Base-by-base conservation (phyloP, 768 basidiomycete genomes). In the Cystobasidiopsis lactophilus region DNA sequence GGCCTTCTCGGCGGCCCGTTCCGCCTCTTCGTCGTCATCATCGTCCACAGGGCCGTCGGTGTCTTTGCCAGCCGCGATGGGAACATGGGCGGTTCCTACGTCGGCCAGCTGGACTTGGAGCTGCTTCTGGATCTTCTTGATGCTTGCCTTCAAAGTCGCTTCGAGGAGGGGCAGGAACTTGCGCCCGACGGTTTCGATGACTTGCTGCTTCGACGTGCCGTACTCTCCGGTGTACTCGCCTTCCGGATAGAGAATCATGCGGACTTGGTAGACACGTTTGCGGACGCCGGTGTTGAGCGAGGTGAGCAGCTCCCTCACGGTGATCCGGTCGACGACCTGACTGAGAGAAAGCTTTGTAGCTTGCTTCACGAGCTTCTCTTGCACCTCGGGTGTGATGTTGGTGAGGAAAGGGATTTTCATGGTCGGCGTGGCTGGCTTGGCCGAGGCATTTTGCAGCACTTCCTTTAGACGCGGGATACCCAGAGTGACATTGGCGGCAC, bases 391-490 rank as follows among this genome's bases (percentile, higher is more conserved):
- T 45, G 81, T 75, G 19, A 72, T 68, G 21, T 70, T 66, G 3
- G 74, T 59, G 26, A 75, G 68, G 26, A 71, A 74, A 0, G 71
- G 66, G 71, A 96, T 81, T 30, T 72, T 78, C 93, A 98, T 98
- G 4, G 86, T 95, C 5, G 93, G 93, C 1, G 93, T 98, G 66
- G 86, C 91, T 48, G 89, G 91, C 59, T 86, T 82, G 60, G 77
- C 77, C 4, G 91, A 89, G 5, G 93, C 93, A 0, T 91, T 95
- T 89, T 96, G 95, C 60, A 98, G 85, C 63, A 98, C 93, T 70
- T 98, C 93, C 66, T 91, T 80, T 5, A 98, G 72, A 63, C 93
- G 91, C 38, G 93, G 93, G 60, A 98, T 98, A 75, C 93, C 93
- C 40, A 98, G 75, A 0, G 93, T 98, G 56, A 98, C 93, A 66